phyloP scores from a whole-genome alignment of 2,329 filamentous ascomycete genomes.

The Pseudogymnoascus sp. region DNA sequence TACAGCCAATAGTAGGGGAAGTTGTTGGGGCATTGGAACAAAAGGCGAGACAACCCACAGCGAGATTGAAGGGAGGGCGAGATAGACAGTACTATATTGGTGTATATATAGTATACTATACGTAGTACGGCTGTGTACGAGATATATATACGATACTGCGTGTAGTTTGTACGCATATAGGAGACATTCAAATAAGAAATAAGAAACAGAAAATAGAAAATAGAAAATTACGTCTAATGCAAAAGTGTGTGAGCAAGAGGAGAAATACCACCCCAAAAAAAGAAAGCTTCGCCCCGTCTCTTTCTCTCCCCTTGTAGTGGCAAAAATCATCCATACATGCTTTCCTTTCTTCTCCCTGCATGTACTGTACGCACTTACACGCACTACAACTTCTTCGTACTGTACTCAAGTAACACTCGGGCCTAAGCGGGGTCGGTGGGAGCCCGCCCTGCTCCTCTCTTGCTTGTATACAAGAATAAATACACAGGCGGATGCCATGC shows the following conservation, averaged over 20 bases:
- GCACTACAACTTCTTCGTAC: background rate
- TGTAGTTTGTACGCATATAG: background rate
- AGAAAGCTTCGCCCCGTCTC: background rate
- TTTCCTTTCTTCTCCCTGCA: background rate
- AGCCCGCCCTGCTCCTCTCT: background rate
- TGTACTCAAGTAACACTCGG: background rate
- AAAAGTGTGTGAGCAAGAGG: background rate
- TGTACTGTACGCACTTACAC: background rate
- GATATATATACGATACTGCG: background rate
- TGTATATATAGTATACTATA: background rate
- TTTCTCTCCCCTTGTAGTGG: background rate
- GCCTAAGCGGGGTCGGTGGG: background rate
- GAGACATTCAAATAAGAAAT: background rate
- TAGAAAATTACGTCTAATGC: background rate
- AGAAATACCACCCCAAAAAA: background rate
- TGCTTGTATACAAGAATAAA: background rate
- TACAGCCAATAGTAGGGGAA: background rate
- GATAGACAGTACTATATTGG: background rate
- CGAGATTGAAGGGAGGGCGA: background rate
- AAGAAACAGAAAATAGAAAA: background rate
- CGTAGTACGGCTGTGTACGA: background rate
- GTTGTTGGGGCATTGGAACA: background rate
- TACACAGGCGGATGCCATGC: background rate
- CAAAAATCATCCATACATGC: background rate
- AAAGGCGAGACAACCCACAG: background rate